Evolutionary conservation across 768 basidiomycete species (phyloP).

Genomic region (Phlebiopsis flavidoalba): DNA sequence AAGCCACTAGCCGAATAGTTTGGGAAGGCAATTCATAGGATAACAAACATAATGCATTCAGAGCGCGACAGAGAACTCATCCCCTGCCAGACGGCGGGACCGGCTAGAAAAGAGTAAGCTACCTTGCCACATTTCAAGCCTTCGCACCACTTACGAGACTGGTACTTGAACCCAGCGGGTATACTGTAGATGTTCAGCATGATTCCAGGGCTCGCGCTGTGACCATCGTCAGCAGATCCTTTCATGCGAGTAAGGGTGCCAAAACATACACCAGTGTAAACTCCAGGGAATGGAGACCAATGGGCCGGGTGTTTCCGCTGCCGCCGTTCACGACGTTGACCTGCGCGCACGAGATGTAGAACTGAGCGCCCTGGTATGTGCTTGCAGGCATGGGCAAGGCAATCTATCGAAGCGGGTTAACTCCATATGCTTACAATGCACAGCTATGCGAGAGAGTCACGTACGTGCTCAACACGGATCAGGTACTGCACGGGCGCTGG

Average conservation of each 20-base stretch:
- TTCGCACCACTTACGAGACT: conserved; percentile 10
- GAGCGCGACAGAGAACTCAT: background rate
- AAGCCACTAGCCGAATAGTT: no score
- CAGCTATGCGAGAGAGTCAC: background rate
- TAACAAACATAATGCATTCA: background rate
- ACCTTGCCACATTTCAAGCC: background rate
- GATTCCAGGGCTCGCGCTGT: conserved; percentile 23
- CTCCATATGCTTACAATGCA: background rate
- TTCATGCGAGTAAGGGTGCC: background rate
- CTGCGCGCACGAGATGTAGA: conserved; percentile 30
- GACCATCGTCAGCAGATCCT: background rate
- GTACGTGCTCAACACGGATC: conserved; percentile 25
- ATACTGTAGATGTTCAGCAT: conserved; percentile 24
- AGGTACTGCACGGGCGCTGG: conserved; percentile 29
- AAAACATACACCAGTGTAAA: conserved; percentile 23
- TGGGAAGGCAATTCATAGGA: no score
- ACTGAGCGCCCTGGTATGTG: conserved; percentile 26
- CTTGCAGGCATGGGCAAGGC: conserved; percentile 21
- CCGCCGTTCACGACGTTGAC: conserved; percentile 28
- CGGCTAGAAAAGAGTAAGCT: conserved; percentile 6
- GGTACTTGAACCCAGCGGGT: conserved; percentile 16
- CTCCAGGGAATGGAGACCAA: conserved; percentile 27
- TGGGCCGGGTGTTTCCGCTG: conserved; percentile 26
- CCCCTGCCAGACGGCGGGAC: conserved; percentile 20
- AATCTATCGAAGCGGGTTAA: conserved; percentile 6